These are phyloP conservation scores for Wickerhamomyces sp. DNA, from an alignment of 1,139 yeast genomes.

Conservation along the genomic window DNA sequence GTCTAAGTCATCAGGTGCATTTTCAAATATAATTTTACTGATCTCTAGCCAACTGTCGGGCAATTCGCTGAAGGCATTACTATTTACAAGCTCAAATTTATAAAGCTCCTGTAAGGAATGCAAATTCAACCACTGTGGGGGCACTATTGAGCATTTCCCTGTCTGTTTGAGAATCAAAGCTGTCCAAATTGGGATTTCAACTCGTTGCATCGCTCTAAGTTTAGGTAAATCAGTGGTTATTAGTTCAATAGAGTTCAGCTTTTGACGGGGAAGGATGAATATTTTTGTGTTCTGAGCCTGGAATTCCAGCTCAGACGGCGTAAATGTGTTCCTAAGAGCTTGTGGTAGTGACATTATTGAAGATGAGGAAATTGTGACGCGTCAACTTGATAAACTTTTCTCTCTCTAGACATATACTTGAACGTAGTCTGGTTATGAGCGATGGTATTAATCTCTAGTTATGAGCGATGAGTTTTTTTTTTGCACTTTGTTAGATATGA, in stretches of 20 bases:
- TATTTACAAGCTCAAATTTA: constrained; percentile 60
- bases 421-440: too few species aligned
- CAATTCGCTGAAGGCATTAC: constrained; percentile 59
- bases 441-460: not conserved
- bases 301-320: constrained; percentile 78
- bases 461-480: not conserved
- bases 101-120: constrained; percentile 52
- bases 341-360: constrained; percentile 73
- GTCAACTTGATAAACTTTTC: too few species aligned
- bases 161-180: constrained; percentile 82
- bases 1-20: constrained; percentile 70
- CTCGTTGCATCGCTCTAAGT: constrained; percentile 61
- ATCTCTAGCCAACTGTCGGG: constrained; percentile 90
- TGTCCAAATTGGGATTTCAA: constrained; percentile 79
- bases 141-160: constrained; percentile 77
- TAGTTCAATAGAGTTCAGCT: constrained; percentile 57
- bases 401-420: not conserved
- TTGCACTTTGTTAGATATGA: too few species aligned
- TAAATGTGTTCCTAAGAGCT: constrained; percentile 50
- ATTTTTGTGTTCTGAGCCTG: constrained; percentile 77
- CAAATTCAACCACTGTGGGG: constrained; percentile 82
- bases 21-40: constrained; percentile 56
- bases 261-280: constrained; percentile 70
- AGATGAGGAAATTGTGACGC: too few species aligned
- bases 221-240: constrained; percentile 40